Evolutionary conservation across 1,139 yeast genomes (phyloP), one percentile per base, ranked within the genome.

Genomic region (Zygosaccharomyces sapae): DNA sequence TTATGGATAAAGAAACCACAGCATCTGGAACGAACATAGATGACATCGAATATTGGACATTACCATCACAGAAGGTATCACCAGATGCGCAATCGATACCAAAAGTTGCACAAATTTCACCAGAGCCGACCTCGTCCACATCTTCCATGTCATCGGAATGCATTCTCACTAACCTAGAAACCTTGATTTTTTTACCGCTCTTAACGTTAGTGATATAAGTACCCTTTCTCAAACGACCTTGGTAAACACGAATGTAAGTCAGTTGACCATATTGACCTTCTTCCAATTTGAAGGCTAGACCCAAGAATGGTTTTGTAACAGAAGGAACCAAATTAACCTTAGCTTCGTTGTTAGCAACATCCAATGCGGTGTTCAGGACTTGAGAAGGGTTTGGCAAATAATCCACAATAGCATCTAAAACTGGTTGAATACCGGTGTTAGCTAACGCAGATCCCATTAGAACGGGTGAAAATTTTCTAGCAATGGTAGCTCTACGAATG

Each of bases 71-170:
- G 70, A 92, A 92, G 7, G 97, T 89, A 67, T 92, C 98, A 65
- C 99, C 99, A 7, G 98, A 94, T n/a, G 97, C 85, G 77, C 99
- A 92, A 69, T 94, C 98, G 59, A 92, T 86, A 70, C 99, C 99
- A 63, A 94, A 92, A 53, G 98, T 92, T 46, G 99, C 99, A 73
- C 99, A 94, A 61, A 92, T 92, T 72, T 92, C 98, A 68, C 99
- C 99, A 38, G 98, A 92, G 24, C 95, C 94, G 62, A 88, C 86
- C 72, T 89, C 97, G 46, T 83, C 87, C 44, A 89, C 94, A 67
- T 92, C 99, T 73, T 90, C 97, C 97, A 90, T 88, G 69, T 92
- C 98, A 56, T 90, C 88, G 42, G 97, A 88, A 73, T 94, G 98
- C 98, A 92, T 94, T 73, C 97, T 85, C 46, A 90, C 98, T 62